Percentiles rank a stretch among this genome's conserved stretches.
Conservation (phyloP, 2,329 filamentous ascomycete genomes). For the Coleophoma crateriformis region DNA sequence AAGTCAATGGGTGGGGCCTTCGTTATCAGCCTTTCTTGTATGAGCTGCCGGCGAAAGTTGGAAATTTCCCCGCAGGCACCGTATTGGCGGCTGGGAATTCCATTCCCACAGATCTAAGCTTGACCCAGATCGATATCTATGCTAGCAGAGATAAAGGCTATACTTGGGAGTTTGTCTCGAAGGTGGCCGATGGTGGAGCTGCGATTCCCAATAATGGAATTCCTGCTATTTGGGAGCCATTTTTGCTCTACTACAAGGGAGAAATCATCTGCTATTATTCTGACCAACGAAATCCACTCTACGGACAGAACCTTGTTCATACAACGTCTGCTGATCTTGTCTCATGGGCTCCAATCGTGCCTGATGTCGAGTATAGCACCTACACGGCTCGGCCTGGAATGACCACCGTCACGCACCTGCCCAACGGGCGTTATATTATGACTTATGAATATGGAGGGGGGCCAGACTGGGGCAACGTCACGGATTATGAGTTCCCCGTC, state of each 20-base stretch:
- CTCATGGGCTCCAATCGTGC: constrained; percentile 52
- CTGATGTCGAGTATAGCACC: constrained; percentile 57
- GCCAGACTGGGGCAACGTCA: constrained; percentile 5
- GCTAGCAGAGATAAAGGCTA: constrained; percentile 52
- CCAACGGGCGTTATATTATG: constrained; percentile 53
- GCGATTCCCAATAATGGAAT: constrained; percentile 53
- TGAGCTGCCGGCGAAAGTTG: constrained; percentile 52
- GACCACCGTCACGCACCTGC: constrained; percentile 54
- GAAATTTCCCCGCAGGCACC: constrained; percentile 54
- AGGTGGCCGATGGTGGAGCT: constrained; percentile 57
- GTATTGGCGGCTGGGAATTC: constrained; percentile 47
- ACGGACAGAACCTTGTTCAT: constrained; percentile 66
- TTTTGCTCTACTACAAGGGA: constrained; percentile 52
- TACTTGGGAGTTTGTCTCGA: constrained; percentile 63
- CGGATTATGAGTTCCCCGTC: constrained; percentile 22
- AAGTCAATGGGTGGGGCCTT: constrained; percentile 58
- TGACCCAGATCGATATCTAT: constrained; percentile 66
- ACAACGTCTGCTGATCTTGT: constrained; percentile 48
- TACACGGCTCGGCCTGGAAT: constrained; percentile 64
- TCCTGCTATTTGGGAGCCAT: constrained; percentile 70
- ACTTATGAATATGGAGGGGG: constrained; percentile 46
- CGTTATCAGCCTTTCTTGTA: constrained; percentile 67
- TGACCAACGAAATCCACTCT: constrained; percentile 59
- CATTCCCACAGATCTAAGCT: constrained; percentile 45
- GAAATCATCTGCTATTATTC: constrained; percentile 64